Conservation (phyloP, 116 monocot genomes). For the Thalassia testudinum region DNA sequence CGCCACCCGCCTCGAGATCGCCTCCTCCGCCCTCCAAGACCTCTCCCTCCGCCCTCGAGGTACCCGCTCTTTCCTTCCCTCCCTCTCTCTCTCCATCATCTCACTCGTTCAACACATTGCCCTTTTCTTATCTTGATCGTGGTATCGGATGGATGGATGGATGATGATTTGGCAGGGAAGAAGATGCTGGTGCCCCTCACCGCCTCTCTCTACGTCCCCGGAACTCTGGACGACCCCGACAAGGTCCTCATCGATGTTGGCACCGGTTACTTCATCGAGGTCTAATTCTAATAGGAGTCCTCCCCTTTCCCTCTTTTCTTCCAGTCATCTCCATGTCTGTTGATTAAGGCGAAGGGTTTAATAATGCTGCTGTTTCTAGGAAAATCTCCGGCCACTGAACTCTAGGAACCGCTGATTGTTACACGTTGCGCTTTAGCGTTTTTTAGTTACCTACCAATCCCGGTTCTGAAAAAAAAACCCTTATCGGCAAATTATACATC, state of each 20-base stretch:
- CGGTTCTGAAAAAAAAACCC: too few species aligned
- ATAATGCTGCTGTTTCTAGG: too few species aligned
- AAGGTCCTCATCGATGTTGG: conserved; percentile 92
- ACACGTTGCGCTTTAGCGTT: too few species aligned
- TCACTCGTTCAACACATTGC: not conserved
- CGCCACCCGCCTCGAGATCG: conserved; percentile 71
- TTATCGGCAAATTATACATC: too few species aligned
- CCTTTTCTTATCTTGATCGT: too few species aligned
- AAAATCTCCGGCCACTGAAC: too few species aligned
- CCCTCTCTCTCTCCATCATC: too few species aligned
- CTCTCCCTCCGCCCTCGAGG: conserved; percentile 81
- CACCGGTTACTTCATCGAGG: conserved; percentile 98
- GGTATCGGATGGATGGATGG: not conserved
- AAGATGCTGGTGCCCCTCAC: conserved; percentile 94
- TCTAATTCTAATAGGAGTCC: conserved; percentile 3
- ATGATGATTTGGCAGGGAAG: conserved; percentile 72
- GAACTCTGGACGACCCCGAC: conserved; percentile 69
- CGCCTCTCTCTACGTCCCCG: conserved; percentile 86
- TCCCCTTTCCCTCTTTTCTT: not conserved
- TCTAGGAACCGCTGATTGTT: too few species aligned
- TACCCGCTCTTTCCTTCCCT: too few species aligned
- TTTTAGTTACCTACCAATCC: too few species aligned
- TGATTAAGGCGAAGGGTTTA: too few species aligned
- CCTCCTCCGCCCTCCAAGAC: conserved; percentile 64
- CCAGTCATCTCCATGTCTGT: not conserved